Conservation (phyloP, 2,329 filamentous ascomycete genomes). For the Alternaria infectoria region DNA sequence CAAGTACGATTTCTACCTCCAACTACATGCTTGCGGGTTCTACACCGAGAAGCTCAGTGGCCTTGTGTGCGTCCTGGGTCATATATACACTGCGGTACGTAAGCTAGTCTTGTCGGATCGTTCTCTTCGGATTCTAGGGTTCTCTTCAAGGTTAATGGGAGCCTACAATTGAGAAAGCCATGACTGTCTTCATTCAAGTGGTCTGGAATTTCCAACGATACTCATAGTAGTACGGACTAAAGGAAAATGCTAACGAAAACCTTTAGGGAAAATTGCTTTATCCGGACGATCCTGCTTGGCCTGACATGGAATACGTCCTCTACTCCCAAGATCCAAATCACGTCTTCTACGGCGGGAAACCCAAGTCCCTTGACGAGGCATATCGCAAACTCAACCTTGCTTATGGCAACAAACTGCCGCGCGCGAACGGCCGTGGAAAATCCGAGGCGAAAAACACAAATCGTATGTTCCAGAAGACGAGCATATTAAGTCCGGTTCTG, state of each 20-base stretch:
- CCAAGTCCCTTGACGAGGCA: background rate
- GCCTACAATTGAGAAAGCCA: too few species aligned
- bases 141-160: too few species aligned
- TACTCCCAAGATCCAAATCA: background rate
- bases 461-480: background rate
- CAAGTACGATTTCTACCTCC: background rate
- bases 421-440: background rate
- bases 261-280: background rate
- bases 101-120: too few species aligned
- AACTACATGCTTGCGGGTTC: background rate
- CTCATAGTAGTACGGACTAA: too few species aligned
- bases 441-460: too few species aligned
- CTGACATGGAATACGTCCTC: background rate
- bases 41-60: background rate
- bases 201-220: too few species aligned
- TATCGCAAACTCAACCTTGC: background rate
- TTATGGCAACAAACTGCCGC: background rate
- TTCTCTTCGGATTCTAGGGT: too few species aligned
- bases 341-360: background rate
- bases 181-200: too few species aligned
- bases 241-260: too few species aligned
- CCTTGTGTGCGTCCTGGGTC: background rate
- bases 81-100: background rate
- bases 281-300: background rate
- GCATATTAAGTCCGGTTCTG: background rate